These are phyloP conservation scores for Lactarius indigo DNA, from an alignment of 768 basidiomycete genomes.

Conservation along the genomic window DNA sequence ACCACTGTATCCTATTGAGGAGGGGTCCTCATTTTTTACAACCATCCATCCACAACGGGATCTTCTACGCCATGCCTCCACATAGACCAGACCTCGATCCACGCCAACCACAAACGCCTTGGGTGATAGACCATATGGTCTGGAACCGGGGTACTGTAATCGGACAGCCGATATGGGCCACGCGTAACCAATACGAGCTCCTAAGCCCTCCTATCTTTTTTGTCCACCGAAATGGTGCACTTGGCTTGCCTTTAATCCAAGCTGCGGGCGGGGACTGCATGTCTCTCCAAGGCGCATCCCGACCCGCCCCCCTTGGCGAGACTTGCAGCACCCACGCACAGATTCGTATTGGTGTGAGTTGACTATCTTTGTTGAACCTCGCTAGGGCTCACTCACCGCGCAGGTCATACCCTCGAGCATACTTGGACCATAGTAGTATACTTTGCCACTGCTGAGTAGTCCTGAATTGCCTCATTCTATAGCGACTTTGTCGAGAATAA, in stretches of 20 bases:
- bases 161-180: slow-evolving; percentile 1
- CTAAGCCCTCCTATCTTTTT: slow-evolving; percentile 18
- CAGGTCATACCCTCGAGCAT: too few species aligned
- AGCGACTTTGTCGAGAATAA: not conserved
- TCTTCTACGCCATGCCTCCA: slow-evolving; percentile 1
- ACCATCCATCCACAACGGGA: too few species aligned
- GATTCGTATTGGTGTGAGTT: slow-evolving; percentile 17
- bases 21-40: not conserved
- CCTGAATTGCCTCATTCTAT: not conserved
- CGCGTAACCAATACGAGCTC: not conserved
- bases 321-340: slow-evolving; percentile 1
- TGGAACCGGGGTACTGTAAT: not conserved
- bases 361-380: not conserved
- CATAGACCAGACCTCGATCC: not conserved
- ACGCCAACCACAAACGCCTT: not conserved
- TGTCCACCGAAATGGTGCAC: not conserved
- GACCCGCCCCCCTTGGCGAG: not conserved
- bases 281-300: slow-evolving; percentile 1
- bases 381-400: not conserved
- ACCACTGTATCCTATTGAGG: slow-evolving; percentile 1
- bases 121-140: not conserved
- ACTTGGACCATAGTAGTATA: too few species aligned
- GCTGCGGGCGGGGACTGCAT: not conserved
- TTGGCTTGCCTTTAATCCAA: not conserved
- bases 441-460: not conserved